Evolutionary conservation across 768 basidiomycete genomes (phyloP).

Genomic region (Mycena rebaudengoi): DNA sequence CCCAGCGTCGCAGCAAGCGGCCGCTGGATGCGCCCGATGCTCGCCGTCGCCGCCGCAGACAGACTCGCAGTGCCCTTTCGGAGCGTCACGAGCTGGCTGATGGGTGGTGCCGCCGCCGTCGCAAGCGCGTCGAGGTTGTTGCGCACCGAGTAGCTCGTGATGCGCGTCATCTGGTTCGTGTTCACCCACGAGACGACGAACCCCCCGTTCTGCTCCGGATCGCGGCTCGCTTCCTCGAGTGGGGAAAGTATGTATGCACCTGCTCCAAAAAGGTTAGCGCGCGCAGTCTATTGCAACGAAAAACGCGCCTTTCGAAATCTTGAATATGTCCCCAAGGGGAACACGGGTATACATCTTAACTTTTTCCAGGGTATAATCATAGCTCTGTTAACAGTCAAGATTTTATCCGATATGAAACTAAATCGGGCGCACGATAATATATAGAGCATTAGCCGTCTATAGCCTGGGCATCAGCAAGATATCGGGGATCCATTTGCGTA

Average conservation of each 20-base stretch:
- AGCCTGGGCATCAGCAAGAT: not conserved
- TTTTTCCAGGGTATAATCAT: slow-evolving; percentile 93
- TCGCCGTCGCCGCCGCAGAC: slow-evolving; percentile 25
- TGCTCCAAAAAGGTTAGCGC: slow-evolving; percentile 40
- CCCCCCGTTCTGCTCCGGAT: slow-evolving; percentile 88
- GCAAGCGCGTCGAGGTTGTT: slow-evolving; percentile 60
- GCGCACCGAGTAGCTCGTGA: slow-evolving; percentile 86
- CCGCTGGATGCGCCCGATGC: slow-evolving; percentile 17
- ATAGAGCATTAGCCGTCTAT: slow-evolving; percentile 62
- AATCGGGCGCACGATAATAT: slow-evolving; percentile 73
- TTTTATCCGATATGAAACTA: not conserved
- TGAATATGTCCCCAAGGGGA: slow-evolving; percentile 81
- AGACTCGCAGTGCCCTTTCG: no score
- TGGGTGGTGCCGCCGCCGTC: slow-evolving; percentile 8
- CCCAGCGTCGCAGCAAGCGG: slow-evolving; percentile 23
- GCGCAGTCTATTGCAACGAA: not conserved
- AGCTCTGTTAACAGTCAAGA: slow-evolving; percentile 63
- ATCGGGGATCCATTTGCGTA: not conserved
- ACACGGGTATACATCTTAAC: slow-evolving; percentile 91
- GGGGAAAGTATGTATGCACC: slow-evolving; percentile 97
- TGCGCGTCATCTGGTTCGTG: slow-evolving; percentile 74
- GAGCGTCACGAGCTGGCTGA: slow-evolving; percentile 22
- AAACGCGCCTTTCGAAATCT: slow-evolving; percentile 77
- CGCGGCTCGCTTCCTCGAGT: slow-evolving; percentile 90
- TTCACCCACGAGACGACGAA: slow-evolving; percentile 85